These are phyloP conservation scores for Liriodendron chinense DNA, from an alignment of 164 flowering plant genomes.

Conservation along the genomic window DNA sequence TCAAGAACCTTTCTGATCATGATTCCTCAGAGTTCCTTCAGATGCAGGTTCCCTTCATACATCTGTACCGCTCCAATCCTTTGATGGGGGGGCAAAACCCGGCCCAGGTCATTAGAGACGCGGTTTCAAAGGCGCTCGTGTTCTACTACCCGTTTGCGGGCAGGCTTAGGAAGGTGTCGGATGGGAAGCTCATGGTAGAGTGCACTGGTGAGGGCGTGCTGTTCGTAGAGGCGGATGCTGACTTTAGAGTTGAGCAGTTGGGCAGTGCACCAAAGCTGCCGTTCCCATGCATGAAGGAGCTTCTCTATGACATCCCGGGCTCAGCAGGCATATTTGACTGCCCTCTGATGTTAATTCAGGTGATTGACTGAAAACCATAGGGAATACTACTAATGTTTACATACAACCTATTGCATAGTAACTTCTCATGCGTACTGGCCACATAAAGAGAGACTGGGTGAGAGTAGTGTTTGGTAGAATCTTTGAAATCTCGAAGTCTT, in stretches of 20 bases:
- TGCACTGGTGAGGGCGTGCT: constrained; percentile 29
- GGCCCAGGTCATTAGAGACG: constrained; percentile 22
- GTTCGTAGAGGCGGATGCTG: constrained; percentile 28
- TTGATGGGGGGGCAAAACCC: constrained; percentile 23
- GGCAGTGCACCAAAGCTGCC: constrained; percentile 41
- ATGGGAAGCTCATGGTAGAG: constrained; percentile 22
- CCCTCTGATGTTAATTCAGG: constrained; percentile 26
- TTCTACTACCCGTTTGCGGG: constrained; percentile 37
- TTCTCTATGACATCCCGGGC: constrained; percentile 43
- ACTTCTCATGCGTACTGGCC: no score
- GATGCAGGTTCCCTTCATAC: not conserved
- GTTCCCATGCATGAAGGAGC: constrained; percentile 39
- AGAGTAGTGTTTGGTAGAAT: no score
- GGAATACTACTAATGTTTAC: no score
- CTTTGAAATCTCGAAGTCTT: no score
- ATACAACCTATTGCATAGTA: no score
- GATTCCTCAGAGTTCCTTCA: constrained; percentile 6
- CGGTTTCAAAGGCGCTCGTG: constrained; percentile 27
- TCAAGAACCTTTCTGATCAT: constrained; percentile 6
- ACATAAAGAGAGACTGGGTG: no score
- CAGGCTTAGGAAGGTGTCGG: constrained; percentile 22
- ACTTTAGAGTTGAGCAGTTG: constrained; percentile 24
- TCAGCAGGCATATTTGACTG: constrained; percentile 23
- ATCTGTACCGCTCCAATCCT: not conserved
- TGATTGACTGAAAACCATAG: not conserved